Evolutionary conservation across 2,329 filamentous ascomycete genomes (phyloP), one percentile per base, ranked within the genome.

Genomic region (Aspergillus sp.): DNA sequence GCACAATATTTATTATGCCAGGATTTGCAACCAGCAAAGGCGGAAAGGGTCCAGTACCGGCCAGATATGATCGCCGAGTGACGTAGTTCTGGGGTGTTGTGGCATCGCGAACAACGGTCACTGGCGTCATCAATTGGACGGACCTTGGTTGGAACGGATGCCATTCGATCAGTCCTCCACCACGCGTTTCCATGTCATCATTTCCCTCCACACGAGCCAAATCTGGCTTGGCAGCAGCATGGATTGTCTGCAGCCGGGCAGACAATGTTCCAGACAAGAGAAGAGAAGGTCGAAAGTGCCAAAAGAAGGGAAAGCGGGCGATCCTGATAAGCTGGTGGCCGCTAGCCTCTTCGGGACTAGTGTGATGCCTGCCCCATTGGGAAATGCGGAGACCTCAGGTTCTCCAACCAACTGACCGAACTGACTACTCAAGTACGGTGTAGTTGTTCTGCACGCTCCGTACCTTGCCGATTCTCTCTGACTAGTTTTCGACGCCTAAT

Each of bases 1-100:
- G 45, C 18, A 14, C 36, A 52, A 50, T 54, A 50, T 59, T 51
- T 55, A 42, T 57, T 58, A 24, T 49, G 14, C 49, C 18, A 31
- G 49, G 20, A 54, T 49, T 52, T 29, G 53, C 36, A 54, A 32
- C 39, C 36, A 16, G 36, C 36, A 39, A 16, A n/a, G 36, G 36
- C 14, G 36, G 36, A 42, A 42, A 42, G 6, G 55, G 14, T n/a
- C 52, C 26, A 29, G 26, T 29, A 36, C 22, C 46, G 54, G 53
- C 50, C 47, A 62, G 58, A 65, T 60, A 72, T 73, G 71, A 74
- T 71, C 63, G 61, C 55, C 64, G 58, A 69, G 69, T 74, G 71
- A 74, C 71, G 71, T 74, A 73, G 66, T 53, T 12, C 31, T 56
- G 32, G 20, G 52, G 49, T 51, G 49, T 31, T 55, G 36, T 42